These are phyloP conservation scores for Trypanosoma mega DNA, from an alignment of 208 protist genomes.

Conservation along the genomic window DNA sequence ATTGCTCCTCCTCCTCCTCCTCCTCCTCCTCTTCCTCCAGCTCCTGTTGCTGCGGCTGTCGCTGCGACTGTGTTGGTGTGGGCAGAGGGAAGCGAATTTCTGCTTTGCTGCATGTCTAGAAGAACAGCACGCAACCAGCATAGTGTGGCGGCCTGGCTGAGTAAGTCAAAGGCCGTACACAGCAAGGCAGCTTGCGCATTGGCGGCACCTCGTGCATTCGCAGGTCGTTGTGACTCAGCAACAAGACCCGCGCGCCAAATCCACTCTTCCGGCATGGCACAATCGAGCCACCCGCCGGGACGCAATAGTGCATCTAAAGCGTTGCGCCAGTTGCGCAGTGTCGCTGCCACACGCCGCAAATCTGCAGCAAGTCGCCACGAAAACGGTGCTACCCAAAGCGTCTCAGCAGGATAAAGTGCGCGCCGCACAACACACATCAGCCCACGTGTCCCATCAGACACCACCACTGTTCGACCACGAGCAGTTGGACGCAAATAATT, in stretches of 20 bases:
- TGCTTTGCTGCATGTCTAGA: too few relatives aligned
- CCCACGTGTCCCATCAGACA: conserved; percentile 11
- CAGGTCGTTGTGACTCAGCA: neutral
- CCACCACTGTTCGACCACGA: neutral
- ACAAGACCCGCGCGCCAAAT: conserved; percentile 25
- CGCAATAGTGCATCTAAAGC: conserved; percentile 34
- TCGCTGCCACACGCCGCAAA: conserved; percentile 9
- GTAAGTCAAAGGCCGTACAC: conserved; percentile 33
- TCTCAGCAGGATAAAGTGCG: conserved; percentile 4
- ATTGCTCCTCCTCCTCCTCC: too few relatives aligned
- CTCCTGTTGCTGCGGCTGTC: too few relatives aligned
- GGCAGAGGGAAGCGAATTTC: too few relatives aligned
- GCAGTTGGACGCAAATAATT: conserved; percentile 18
- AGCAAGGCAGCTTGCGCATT: conserved; percentile 61
- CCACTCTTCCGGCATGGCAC: conserved; percentile 19
- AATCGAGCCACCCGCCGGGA: conserved; percentile 49
- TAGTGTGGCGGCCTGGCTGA: conserved; percentile 38
- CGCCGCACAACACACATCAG: conserved; percentile 11
- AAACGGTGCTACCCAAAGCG: conserved; percentile 10
- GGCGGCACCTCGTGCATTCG: conserved; percentile 31
- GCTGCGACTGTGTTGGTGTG: too few relatives aligned
- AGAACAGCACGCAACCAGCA: conserved; percentile 55
- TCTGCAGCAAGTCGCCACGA: conserved; percentile 12
- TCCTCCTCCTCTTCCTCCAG: too few relatives aligned
- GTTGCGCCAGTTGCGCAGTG: conserved; percentile 11